Conservation (phyloP, 768 basidiomycete species). For the Russula ochroleuca region DNA sequence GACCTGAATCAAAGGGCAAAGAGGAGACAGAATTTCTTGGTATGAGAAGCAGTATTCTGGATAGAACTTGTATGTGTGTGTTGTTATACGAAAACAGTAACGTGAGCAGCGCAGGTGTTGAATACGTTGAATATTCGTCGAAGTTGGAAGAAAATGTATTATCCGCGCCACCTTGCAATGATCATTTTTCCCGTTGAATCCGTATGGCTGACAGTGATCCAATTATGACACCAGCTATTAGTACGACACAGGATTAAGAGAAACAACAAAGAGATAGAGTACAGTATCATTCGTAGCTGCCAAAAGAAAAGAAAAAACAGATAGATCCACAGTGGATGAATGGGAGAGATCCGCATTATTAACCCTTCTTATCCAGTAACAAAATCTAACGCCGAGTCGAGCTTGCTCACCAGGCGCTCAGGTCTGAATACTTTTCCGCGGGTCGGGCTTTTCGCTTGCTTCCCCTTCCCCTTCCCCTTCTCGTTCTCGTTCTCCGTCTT, state of each 20-base stretch:
- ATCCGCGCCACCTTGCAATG: neutral
- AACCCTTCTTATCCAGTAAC: constrained; percentile 2
- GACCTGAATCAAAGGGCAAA: neutral
- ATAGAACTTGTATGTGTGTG: neutral
- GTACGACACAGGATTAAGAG: neutral
- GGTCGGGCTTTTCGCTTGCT: neutral
- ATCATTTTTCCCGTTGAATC: no score
- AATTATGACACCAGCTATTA: neutral
- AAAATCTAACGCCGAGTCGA: constrained; percentile 25
- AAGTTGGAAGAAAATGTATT: neutral
- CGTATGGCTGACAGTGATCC: neutral
- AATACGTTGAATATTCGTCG: neutral
- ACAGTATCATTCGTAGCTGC: neutral
- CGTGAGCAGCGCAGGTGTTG: neutral
- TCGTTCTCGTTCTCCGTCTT: constrained; percentile 10
- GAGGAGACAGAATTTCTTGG: neutral
- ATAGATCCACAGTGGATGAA: neutral
- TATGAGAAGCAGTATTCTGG: neutral
- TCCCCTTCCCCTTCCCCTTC: constrained; percentile 3
- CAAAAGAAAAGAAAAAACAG: neutral
- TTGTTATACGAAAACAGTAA: no score
- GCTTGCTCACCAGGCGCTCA: constrained; percentile 21
- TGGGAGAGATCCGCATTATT: neutral
- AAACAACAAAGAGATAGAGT: neutral
- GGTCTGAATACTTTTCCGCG: constrained; percentile 22